Percentiles rank a stretch among this genome's conserved stretches.
Evolutionary conservation across 2,329 filamentous ascomycete genomes (phyloP).

Genomic region (Pleomassaria siparia): DNA sequence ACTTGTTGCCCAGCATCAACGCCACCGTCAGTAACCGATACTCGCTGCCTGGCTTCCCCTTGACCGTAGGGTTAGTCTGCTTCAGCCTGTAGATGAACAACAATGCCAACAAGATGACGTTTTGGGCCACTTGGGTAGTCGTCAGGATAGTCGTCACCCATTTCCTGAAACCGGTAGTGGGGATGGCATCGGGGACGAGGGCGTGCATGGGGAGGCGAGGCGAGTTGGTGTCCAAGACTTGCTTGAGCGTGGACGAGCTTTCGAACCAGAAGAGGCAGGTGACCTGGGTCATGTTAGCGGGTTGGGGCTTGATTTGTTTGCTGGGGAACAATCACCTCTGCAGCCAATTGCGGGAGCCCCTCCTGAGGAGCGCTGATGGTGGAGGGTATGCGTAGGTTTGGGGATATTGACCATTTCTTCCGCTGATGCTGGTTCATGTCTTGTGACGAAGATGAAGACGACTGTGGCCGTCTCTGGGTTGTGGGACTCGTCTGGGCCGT

Average conservation of each 20-base stretch:
- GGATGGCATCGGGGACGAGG: slow-evolving; percentile 71
- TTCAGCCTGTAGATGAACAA: slow-evolving; percentile 94
- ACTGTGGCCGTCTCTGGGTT: slow-evolving; percentile 13
- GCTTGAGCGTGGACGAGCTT: slow-evolving; percentile 74
- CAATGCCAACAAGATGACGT: slow-evolving; percentile 86
- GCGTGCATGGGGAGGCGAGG: slow-evolving; percentile 50
- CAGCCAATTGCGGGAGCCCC: slow-evolving; percentile 43
- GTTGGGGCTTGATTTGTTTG: not conserved
- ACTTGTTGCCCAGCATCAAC: slow-evolving; percentile 98
- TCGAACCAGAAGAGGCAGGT: slow-evolving; percentile 99
- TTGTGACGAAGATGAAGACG: not conserved
- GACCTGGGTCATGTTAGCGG: slow-evolving; percentile 59
- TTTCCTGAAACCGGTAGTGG: slow-evolving; percentile 80
- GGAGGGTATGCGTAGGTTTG: slow-evolving; percentile 39
- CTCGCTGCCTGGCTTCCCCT: slow-evolving; percentile 90
- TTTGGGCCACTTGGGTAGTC: slow-evolving; percentile 94
- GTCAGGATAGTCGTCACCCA: slow-evolving; percentile 90
- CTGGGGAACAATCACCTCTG: slow-evolving; percentile 34
- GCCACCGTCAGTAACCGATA: slow-evolving; percentile 91
- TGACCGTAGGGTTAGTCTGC: slow-evolving; percentile 82
- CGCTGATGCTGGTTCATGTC: slow-evolving; percentile 13
- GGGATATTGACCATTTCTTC: slow-evolving; percentile 37
- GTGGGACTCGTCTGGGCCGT: slow-evolving; percentile 28
- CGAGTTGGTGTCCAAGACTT: slow-evolving; percentile 64
- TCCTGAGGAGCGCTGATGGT: slow-evolving; percentile 43